phyloP scores from a whole-genome alignment of 768 basidiomycete genomes.

The Coprinellus micaceus region DNA sequence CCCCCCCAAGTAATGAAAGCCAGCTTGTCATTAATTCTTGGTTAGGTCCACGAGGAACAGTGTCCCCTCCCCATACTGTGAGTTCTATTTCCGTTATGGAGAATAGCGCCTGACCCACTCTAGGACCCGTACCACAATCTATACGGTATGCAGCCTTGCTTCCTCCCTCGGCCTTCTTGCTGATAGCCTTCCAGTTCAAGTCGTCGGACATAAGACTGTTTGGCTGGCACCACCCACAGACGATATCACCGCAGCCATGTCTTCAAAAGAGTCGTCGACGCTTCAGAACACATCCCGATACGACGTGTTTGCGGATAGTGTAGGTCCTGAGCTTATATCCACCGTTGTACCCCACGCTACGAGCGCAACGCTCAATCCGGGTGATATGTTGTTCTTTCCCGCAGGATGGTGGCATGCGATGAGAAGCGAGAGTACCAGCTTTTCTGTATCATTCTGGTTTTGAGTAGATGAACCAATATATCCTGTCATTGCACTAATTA shows the following conservation, averaged over 20 bases:
- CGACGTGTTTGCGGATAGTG: slow-evolving; percentile 60
- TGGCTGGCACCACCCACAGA: slow-evolving; percentile 80
- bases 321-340: slow-evolving; percentile 48
- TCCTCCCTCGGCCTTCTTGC: slow-evolving; percentile 6
- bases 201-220: slow-evolving; percentile 84
- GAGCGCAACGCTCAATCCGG: slow-evolving; percentile 64
- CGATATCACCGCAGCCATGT: slow-evolving; percentile 49
- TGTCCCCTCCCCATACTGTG: slow-evolving; percentile 89
- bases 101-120: slow-evolving; percentile 4
- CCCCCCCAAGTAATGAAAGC: slow-evolving; percentile 64
- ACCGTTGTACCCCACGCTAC: slow-evolving; percentile 58
- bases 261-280: slow-evolving; percentile 42
- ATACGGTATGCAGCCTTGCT: slow-evolving; percentile 52
- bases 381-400: slow-evolving; percentile 87
- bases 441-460: slow-evolving; percentile 92
- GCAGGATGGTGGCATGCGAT: slow-evolving; percentile 95
- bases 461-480: slow-evolving; percentile 23
- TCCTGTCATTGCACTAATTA: no score
- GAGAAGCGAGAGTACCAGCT: slow-evolving; percentile 76
- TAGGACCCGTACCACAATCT: slow-evolving; percentile 94
- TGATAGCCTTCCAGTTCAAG: slow-evolving; percentile 57
- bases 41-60: slow-evolving; percentile 75
- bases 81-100: slow-evolving; percentile 10
- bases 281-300: slow-evolving; percentile 79
- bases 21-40: slow-evolving; percentile 71